Evolutionary conservation across 1,139 yeast species (phyloP), one percentile per base, ranked within the genome.

Genomic region (Lodderomyces oxycetoniae): DNA sequence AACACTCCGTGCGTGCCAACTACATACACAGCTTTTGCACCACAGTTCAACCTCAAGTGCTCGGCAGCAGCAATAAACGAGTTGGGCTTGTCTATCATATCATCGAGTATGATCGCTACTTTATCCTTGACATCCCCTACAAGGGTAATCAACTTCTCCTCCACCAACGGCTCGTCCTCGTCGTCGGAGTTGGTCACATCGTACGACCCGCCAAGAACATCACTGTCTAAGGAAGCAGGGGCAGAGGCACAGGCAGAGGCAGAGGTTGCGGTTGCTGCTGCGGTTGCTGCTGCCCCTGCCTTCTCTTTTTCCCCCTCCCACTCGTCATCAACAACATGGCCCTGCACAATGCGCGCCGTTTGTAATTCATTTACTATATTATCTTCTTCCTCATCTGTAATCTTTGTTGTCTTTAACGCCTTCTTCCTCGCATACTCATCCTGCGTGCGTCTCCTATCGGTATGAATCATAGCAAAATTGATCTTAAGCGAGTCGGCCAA

Each of bases 401-500:
- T 37, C 28, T 41, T 46, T 4, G 57, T 44, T 11, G 52, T 39
- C 35, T 59, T 63, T 44, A 65, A 53, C 9, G 59, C 62, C 47
- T 59, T 61, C 45, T 59, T 61, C 42, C 61, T 63, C 34, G 61
- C 59, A 48, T 77, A 82, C 36, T 75, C 71, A 59, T 84, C 95
- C 50, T 80, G 81, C 31, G 81, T 77, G 61, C 98, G 80, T 60
- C 96, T 82, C 56, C 97, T 79, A 61, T 91, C 98, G 21, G 98
- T 91, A 57, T 93, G 97, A 48, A 93, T 91, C 97, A 93, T 91
- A 41, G 98, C 99, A 54, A 93, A 93, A 59, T 91, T 88, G 47
- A 91, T 87, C 61, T 91, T 91, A 49, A 93, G 72, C 21, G 93
- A 79, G 61, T 93, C 99, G 7, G 98, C 98, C 52, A 93, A 69